Evolutionary conservation across 2,329 filamentous ascomycete species (phyloP).

Genomic region (Epichloe scottii): DNA sequence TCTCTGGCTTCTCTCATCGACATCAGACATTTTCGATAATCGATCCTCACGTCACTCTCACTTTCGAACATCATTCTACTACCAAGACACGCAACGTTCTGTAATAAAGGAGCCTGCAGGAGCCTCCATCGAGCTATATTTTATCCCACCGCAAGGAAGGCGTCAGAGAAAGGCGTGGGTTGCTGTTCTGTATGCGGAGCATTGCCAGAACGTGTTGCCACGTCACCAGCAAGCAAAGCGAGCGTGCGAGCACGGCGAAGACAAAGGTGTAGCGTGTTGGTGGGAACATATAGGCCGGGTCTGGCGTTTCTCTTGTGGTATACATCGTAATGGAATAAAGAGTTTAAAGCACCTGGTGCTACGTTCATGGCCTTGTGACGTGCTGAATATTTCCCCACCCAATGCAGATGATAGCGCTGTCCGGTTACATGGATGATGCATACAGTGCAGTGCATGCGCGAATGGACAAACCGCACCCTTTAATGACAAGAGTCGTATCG

Average conservation of each 20-base stretch:
- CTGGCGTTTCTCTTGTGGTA: slow-evolving; percentile 21
- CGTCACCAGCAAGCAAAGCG: slow-evolving; percentile 2
- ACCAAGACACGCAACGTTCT: not conserved
- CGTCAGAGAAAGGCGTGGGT: not conserved
- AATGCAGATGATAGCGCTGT: no score
- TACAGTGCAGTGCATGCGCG: no score
- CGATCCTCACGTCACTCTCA: not conserved
- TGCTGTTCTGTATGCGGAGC: not conserved
- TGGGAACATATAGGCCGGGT: slow-evolving; percentile 9
- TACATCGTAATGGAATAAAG: slow-evolving; percentile 22
- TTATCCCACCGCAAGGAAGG: not conserved
- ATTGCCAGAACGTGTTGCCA: slow-evolving; percentile 1
- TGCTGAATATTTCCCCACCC: not conserved
- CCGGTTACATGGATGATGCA: no score
- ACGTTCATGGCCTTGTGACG: not conserved
- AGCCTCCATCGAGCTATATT: not conserved
- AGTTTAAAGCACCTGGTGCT: slow-evolving; percentile 10
- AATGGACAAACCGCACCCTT: no score
- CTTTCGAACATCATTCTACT: slow-evolving; percentile 1
- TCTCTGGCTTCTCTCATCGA: slow-evolving; percentile 9
- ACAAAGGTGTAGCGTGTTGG: slow-evolving; percentile 5
- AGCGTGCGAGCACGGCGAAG: slow-evolving; percentile 1
- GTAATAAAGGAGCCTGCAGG: slow-evolving; percentile 1
- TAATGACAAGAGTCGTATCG: no score
- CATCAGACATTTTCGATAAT: not conserved